Conservation (phyloP, 176 grass and related monocot genomes). For the Musa acuminata region DNA sequence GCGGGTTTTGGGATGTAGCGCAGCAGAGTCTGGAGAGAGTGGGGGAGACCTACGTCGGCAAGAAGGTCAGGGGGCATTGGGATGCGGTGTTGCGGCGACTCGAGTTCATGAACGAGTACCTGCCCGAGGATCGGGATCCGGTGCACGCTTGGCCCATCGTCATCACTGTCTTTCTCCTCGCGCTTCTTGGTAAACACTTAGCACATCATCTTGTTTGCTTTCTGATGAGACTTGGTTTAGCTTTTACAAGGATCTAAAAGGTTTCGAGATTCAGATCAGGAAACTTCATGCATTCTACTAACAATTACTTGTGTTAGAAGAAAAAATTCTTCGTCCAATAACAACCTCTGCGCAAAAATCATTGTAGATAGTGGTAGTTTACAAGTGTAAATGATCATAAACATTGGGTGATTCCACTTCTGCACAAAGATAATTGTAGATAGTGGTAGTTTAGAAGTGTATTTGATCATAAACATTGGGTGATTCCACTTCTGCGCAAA, state of each 20-base stretch:
- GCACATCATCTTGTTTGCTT: not conserved
- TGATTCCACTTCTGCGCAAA: no score
- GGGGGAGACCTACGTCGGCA: constrained; percentile 70
- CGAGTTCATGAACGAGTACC: constrained; percentile 93
- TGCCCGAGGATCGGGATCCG: constrained; percentile 93
- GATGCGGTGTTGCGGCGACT: constrained; percentile 39
- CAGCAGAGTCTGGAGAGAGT: constrained; percentile 58
- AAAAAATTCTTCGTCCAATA: no score
- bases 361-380: no score
- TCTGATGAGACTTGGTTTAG: not conserved
- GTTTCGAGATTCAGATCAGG: not conserved
- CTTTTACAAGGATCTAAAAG: not conserved
- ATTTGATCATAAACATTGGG: no score
- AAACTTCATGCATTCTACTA: no score
- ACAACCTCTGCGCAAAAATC: no score
- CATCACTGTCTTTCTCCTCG: constrained; percentile 65
- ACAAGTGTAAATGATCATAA: no score
- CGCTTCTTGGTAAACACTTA: constrained; percentile 50
- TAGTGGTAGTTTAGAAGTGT: no score
- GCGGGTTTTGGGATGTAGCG: constrained; percentile 69
- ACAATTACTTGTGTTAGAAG: no score
- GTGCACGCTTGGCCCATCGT: constrained; percentile 67
- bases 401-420: no score
- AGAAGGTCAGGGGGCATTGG: constrained; percentile 41
- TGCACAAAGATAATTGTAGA: no score